Evolutionary conservation across 1,284 basidiomycete species (phyloP).

Genomic region (Fomitopsis schrenkii): DNA sequence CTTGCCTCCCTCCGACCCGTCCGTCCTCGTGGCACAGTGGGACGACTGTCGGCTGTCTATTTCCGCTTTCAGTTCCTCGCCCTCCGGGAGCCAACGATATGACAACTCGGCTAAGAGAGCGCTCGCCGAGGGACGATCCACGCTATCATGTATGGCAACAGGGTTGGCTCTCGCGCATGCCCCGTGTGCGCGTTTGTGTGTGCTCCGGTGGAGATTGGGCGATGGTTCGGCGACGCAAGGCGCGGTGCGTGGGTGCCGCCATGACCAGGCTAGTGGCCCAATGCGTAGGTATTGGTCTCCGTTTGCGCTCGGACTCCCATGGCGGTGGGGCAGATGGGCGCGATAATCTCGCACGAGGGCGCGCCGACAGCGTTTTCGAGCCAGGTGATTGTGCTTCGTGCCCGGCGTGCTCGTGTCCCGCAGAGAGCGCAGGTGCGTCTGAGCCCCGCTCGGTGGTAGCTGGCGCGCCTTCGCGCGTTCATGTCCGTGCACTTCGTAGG

Average conservation of each 20-base stretch:
- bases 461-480: not conserved
- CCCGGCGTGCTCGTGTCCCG: not conserved
- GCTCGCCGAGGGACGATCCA: not conserved
- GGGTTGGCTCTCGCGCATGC: not conserved
- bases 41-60: not conserved
- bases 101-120: not conserved
- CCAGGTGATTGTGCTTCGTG: not conserved
- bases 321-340: not conserved
- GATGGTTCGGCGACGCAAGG: not conserved
- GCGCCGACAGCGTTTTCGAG: not conserved
- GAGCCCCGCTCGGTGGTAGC: not conserved
- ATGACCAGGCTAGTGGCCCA: not conserved
- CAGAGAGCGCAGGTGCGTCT: too few species aligned
- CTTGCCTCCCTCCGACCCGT: not conserved
- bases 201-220: not conserved
- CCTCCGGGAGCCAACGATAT: not conserved
- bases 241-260: not conserved
- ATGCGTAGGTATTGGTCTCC: not conserved
- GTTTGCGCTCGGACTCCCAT: not conserved
- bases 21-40: not conserved
- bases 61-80: not conserved
- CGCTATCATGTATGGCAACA: not conserved
- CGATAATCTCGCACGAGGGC: not conserved
- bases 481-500: not conserved
- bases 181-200: not conserved